Conservation (phyloP, 345 rosid species). For the Eutrema heterophyllum region DNA sequence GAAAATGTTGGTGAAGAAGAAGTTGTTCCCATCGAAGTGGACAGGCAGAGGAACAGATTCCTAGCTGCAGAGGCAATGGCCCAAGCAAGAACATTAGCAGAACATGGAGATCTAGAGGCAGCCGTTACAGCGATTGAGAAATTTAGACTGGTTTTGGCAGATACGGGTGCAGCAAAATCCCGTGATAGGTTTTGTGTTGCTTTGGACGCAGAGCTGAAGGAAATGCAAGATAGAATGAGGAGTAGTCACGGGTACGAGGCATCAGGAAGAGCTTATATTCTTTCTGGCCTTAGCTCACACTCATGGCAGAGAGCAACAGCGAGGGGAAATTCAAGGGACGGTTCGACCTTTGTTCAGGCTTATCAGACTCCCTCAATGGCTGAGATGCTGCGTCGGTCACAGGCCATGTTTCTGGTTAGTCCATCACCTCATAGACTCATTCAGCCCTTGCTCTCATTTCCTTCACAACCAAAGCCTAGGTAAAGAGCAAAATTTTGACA, state of each 20-base stretch:
- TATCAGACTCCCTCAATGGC: constrained; percentile 77
- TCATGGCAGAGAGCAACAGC: constrained; percentile 95
- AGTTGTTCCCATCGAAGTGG: constrained; percentile 60
- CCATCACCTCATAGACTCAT: constrained; percentile 50
- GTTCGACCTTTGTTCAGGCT: constrained; percentile 64
- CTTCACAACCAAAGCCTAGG: constrained; percentile 62
- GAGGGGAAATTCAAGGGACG: constrained; percentile 58
- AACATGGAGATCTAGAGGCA: constrained; percentile 56
- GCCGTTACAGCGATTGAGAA: constrained; percentile 59
- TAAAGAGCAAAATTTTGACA: constrained; percentile 26
- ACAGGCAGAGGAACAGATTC: constrained; percentile 74
- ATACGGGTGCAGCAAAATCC: constrained; percentile 52
- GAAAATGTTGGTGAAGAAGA: constrained; percentile 35
- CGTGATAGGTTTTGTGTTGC: constrained; percentile 60
- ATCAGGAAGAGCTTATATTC: constrained; percentile 77
- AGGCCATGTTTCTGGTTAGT: constrained; percentile 32
- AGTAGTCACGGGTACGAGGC: constrained; percentile 78
- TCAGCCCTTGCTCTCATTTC: constrained; percentile 49
- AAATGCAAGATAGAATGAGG: constrained; percentile 79
- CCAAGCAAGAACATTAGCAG: constrained; percentile 59
- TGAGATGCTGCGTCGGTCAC: constrained; percentile 74
- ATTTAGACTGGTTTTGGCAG: constrained; percentile 43
- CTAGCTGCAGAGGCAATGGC: constrained; percentile 79
- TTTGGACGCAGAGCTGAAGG: constrained; percentile 82
- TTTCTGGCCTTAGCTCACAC: constrained; percentile 88